Evolutionary conservation across 768 basidiomycete species (phyloP), one percentile per base, ranked within the genome.

Genomic region (Leccinum fibrillosum): DNA sequence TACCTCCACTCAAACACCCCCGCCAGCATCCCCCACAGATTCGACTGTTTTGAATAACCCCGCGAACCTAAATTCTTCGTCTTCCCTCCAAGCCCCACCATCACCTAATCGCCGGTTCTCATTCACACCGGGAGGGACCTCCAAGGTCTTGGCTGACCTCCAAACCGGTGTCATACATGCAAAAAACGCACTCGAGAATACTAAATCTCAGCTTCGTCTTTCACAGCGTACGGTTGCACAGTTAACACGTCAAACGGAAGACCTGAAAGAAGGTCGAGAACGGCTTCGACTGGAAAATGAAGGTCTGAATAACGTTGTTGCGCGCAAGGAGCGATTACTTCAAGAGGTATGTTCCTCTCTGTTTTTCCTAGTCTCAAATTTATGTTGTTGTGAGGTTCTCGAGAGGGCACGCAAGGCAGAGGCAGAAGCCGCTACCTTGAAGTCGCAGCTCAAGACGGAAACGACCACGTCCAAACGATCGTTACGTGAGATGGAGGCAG

Each of bases 371-470:
- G n/a, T 15, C 42, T 15, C 32, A 60, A 55, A 51, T 49, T 57
- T 23, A 59, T 32, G 5, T 23, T 30, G 23, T 59, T 42, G 2
- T 13, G 52, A 89, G 87, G 85, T 91, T 13, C 80, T 94, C 32
- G 89, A 90, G 62, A 85, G 93, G 5, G 92, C 92, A 17, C 83
- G 92, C 44, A 90, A 90, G 66, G 93, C 93, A 4, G 93, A 95
- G 70, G 79, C 85, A 0, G 89, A 92, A 66, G 85, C 89, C 3
- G 70, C 82, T 4, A 64, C 80, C 19, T 76, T 94, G 8, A 92
- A 88, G 72, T 64, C 80, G 3, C 86, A 88, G 62, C 82, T 93
- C 63, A 92, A 92, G 72, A 74, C 79, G 15, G 90, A 92, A 67
- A 86, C 87, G 2, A 72, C 84, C 2, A 80, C 81, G 12, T 83